Evolutionary conservation across 495 filamentous ascomycete genomes (phyloP).

Genomic region (Cercophora sp.): DNA sequence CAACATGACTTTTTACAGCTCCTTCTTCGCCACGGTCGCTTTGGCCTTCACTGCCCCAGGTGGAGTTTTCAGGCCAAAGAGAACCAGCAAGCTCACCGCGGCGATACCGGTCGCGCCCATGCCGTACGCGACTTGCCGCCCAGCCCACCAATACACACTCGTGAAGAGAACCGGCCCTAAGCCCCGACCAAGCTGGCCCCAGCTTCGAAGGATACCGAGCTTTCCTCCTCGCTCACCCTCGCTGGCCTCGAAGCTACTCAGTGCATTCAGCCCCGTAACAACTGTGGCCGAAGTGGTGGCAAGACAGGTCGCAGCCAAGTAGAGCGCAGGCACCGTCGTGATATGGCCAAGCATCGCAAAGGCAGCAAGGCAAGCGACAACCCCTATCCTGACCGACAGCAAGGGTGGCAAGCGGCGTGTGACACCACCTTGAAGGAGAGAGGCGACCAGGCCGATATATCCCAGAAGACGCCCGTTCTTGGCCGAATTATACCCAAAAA

Average conservation of each 20-base stretch:
- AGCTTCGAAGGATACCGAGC: conserved; percentile 76
- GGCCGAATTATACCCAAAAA: conserved; percentile 75
- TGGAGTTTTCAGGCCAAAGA: conserved; percentile 59
- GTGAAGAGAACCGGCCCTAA: conserved; percentile 87
- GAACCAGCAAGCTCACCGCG: conserved; percentile 64
- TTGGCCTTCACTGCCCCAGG: conserved; percentile 32
- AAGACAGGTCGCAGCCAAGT: conserved; percentile 73
- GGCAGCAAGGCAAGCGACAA: conserved; percentile 68
- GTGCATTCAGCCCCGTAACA: conserved; percentile 86
- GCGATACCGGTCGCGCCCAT: conserved; percentile 77
- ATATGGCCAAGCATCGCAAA: conserved; percentile 78
- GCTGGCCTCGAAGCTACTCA: conserved; percentile 82
- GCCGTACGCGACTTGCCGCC: conserved; percentile 76
- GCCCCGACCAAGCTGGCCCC: conserved; percentile 80
- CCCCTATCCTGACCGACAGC: conserved; percentile 70
- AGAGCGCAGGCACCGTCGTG: conserved; percentile 61
- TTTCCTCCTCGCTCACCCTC: conserved; percentile 80
- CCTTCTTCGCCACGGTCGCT: conserved; percentile 31
- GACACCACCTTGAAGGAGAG: conserved; percentile 79
- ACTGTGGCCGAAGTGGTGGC: conserved; percentile 90
- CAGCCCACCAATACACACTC: conserved; percentile 98
- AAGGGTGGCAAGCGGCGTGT: conserved; percentile 78
- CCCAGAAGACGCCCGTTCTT: conserved; percentile 86
- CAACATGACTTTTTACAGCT: conserved; percentile 23
- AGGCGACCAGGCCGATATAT: conserved; percentile 88